phyloP scores from a whole-genome alignment of 306 rosid genomes.

The Fagus crenata region DNA sequence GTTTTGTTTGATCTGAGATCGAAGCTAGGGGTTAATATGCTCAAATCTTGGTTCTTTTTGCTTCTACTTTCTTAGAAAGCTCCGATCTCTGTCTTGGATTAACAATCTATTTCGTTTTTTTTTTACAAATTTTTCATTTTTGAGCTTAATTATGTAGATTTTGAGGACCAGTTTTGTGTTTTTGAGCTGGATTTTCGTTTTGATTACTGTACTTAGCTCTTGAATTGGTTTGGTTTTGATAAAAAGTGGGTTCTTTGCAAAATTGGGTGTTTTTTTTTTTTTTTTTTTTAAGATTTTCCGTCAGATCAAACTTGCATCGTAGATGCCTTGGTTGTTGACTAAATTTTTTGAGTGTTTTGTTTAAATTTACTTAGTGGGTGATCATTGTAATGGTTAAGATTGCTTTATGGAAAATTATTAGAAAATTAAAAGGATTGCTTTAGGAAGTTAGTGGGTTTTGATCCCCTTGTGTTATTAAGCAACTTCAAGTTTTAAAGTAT shows the following conservation, averaged over 20 bases:
- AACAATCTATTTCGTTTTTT: background rate
- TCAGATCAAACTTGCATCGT: slow-evolving; percentile 22
- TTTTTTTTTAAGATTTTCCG: slow-evolving; percentile 7
- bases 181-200: slow-evolving; percentile 11
- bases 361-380: slow-evolving; percentile 4
- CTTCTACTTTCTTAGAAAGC: background rate
- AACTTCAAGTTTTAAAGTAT: background rate
- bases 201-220: slow-evolving; percentile 19
- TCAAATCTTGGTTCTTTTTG: background rate
- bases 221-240: slow-evolving; percentile 6
- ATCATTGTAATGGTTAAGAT: slow-evolving; percentile 3
- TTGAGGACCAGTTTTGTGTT: too few relatives aligned
- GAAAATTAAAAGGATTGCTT: background rate
- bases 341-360: background rate
- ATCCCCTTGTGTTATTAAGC: background rate
- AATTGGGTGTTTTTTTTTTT: background rate
- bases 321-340: slow-evolving; percentile 22
- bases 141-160: background rate
- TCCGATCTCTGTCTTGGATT: background rate
- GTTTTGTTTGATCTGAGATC: slow-evolving; percentile 43
- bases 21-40: slow-evolving; percentile 6
- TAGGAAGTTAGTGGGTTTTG: background rate
- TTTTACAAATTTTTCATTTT: background rate
- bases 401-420: background rate
- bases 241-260: background rate